Evolutionary conservation across 768 basidiomycete species (phyloP).

Genomic region (Suillus paluster): DNA sequence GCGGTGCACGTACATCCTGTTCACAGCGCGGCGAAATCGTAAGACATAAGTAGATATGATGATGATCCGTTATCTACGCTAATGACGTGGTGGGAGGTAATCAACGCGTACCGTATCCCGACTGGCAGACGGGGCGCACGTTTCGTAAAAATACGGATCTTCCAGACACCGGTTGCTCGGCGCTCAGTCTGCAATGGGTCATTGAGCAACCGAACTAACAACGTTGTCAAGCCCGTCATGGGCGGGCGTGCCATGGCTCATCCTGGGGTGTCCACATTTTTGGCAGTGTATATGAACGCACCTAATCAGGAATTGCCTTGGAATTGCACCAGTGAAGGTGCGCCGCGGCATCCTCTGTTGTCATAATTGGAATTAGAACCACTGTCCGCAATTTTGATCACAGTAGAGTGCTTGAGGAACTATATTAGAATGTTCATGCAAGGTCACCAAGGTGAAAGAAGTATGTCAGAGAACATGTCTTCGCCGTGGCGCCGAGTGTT

Average conservation of each 20-base stretch:
- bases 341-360: neutral
- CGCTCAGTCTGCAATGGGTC: neutral
- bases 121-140: neutral
- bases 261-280: neutral
- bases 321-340: neutral
- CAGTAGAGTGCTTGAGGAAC: neutral
- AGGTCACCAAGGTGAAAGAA: slow-evolving; percentile 2
- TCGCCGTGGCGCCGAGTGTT: neutral
- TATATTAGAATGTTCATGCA: neutral
- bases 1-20: slow-evolving; percentile 1
- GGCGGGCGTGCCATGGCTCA: neutral
- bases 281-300: slow-evolving; percentile 3
- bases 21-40: neutral
- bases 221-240: neutral
- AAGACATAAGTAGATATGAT: neutral
- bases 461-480: neutral
- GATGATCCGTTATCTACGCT: slow-evolving; percentile 4
- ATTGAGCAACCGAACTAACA: neutral
- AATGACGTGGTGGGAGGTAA: neutral
- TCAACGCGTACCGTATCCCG: neutral
- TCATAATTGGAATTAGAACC: neutral
- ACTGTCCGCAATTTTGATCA: neutral
- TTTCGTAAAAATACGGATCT: slow-evolving; percentile 7
- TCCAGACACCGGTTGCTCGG: neutral
- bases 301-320: slow-evolving; percentile 5